Percentiles rank a stretch among this genome's conserved stretches.
Conservation (phyloP, 2,329 filamentous ascomycete species). For the Stachybotrys echinatus region DNA sequence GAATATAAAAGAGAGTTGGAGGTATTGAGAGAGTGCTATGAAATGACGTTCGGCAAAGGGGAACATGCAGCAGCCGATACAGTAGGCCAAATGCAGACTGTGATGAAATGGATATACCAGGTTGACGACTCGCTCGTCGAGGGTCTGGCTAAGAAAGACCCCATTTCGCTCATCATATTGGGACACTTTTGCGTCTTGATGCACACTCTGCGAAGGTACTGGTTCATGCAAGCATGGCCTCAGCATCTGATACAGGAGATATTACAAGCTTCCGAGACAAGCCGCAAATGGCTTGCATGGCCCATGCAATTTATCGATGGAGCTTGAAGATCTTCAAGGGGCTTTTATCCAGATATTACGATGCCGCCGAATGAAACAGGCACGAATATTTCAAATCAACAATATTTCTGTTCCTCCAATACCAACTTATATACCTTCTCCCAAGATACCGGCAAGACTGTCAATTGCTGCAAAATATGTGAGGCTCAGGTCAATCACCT, state of each 20-base stretch:
- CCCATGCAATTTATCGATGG: too few species aligned
- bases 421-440: too few species aligned
- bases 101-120: slow-evolving; percentile 11
- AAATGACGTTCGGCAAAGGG: slow-evolving; percentile 6
- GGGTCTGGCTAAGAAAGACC: slow-evolving; percentile 6
- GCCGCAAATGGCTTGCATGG: background rate
- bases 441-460: too few species aligned
- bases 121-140: slow-evolving; percentile 7
- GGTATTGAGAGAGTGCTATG: slow-evolving; percentile 2
- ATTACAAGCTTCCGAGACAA: background rate
- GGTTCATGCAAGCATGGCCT: slow-evolving; percentile 15
- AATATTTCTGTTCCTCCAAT: too few species aligned
- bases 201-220: slow-evolving; percentile 8
- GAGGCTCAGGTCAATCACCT: too few species aligned
- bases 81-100: slow-evolving; percentile 6
- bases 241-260: slow-evolving; percentile 8
- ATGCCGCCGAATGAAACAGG: too few species aligned
- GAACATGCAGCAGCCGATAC: slow-evolving; percentile 2
- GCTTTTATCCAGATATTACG: too few species aligned
- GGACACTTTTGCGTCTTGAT: slow-evolving; percentile 11
- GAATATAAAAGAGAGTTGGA: slow-evolving; percentile 3
- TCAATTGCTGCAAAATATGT: too few species aligned
- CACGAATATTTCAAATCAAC: too few species aligned
- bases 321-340: too few species aligned
- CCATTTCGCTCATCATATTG: slow-evolving; percentile 9